phyloP scores from a whole-genome alignment of 495 filamentous ascomycete genomes.

The Hypoxylon rickii region DNA sequence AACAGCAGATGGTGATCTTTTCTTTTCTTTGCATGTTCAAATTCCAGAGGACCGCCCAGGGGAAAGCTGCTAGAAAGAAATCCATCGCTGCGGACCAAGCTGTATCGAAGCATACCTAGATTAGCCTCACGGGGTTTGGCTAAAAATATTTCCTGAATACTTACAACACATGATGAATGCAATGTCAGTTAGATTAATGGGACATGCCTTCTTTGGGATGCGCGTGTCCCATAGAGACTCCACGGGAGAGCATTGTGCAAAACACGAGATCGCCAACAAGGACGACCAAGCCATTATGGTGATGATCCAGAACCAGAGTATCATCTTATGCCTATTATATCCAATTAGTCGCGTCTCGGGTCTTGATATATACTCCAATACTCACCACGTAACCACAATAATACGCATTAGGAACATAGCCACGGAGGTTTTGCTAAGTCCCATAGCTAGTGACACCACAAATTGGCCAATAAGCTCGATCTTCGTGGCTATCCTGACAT shows the following conservation, averaged over 20 bases:
- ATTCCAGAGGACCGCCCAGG: slow-evolving; percentile 54
- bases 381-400: slow-evolving; percentile 9
- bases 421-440: slow-evolving; percentile 13
- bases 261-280: slow-evolving; percentile 13
- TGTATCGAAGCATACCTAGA: neutral
- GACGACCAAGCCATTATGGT: slow-evolving; percentile 19
- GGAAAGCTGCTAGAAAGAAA: slow-evolving; percentile 52
- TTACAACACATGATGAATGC: slow-evolving; percentile 18
- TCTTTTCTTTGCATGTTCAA: slow-evolving; percentile 52
- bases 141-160: too few relatives aligned
- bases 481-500: slow-evolving; percentile 10
- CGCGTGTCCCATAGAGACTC: slow-evolving; percentile 16
- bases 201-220: slow-evolving; percentile 1
- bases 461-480: slow-evolving; percentile 9
- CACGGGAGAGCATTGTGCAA: slow-evolving; percentile 16
- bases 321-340: slow-evolving; percentile 9
- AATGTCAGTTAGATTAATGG: slow-evolving; percentile 8
- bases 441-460: slow-evolving; percentile 10
- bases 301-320: slow-evolving; percentile 23
- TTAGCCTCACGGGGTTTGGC: too few relatives aligned
- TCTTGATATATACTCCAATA: too few relatives aligned
- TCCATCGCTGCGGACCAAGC: slow-evolving; percentile 39
- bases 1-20: slow-evolving; percentile 51
- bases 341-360: too few relatives aligned
- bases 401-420: slow-evolving; percentile 22